Evolutionary conservation across 2,329 filamentous ascomycete genomes (phyloP).

Genomic region (Amauroascus niger): DNA sequence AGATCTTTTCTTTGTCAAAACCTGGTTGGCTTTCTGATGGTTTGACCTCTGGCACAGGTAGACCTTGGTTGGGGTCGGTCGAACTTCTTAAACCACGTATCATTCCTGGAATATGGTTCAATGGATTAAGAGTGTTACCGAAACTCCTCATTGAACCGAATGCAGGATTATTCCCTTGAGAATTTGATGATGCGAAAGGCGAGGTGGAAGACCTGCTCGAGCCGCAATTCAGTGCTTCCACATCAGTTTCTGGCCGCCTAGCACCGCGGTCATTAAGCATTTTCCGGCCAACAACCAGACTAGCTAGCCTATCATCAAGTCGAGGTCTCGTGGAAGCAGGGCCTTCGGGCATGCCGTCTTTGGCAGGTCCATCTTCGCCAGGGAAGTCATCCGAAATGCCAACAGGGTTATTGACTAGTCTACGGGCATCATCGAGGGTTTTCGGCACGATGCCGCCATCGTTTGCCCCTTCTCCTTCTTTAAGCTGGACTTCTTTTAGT

Average conservation of each 20-base stretch:
- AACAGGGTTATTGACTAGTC: constrained; percentile 58
- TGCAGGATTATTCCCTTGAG: constrained; percentile 44
- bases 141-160: constrained; percentile 75
- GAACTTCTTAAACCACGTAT: constrained; percentile 59
- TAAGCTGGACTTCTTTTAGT: constrained; percentile 57
- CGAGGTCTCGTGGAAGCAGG: constrained; percentile 32
- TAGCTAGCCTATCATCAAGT: constrained; percentile 57
- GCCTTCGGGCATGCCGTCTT: constrained; percentile 30
- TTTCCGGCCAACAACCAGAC: constrained; percentile 59
- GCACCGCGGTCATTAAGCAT: constrained; percentile 58
- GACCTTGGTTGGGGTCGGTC: constrained; percentile 36
- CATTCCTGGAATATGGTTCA: constrained; percentile 67
- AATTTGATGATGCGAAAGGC: constrained; percentile 23
- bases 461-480: constrained; percentile 38
- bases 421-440: constrained; percentile 85
- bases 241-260: constrained; percentile 19
- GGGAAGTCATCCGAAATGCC: constrained; percentile 42
- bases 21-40: background rate
- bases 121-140: constrained; percentile 70
- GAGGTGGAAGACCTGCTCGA: constrained; percentile 18
- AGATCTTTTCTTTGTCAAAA: background rate
- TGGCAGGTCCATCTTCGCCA: constrained; percentile 46
- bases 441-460: constrained; percentile 59
- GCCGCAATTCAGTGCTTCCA: constrained; percentile 9
- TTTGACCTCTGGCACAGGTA: background rate